Conservation (phyloP, 768 basidiomycete species). For the Tylopilus subfusipes region DNA sequence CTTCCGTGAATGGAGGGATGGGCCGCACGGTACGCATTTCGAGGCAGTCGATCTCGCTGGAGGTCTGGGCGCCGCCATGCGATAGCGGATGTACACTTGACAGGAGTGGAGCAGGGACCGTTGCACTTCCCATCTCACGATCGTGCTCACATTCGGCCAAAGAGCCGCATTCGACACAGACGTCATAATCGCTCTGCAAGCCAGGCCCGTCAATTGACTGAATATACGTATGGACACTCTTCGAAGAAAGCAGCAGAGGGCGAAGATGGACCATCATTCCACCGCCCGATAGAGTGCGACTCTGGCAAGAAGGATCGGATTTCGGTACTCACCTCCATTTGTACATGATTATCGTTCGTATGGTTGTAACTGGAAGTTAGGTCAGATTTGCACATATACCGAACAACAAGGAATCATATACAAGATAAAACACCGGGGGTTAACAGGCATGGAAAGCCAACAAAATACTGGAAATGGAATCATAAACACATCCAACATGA, state of each 20-base stretch:
- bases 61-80: conserved; percentile 12
- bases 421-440: not conserved
- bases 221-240: not conserved
- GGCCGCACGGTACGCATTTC: conserved; percentile 65
- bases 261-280: conserved; percentile 1
- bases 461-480: not conserved
- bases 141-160: conserved; percentile 69
- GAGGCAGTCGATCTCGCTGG: conserved; percentile 37
- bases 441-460: not conserved
- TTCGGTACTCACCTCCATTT: conserved; percentile 57
- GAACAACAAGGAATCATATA: not conserved
- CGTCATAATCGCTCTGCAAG: conserved; percentile 64
- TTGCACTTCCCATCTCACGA: conserved; percentile 21
- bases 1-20: conserved; percentile 50
- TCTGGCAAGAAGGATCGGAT: conserved; percentile 13
- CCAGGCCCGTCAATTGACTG: conserved; percentile 9
- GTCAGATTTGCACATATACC: conserved; percentile 13
- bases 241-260: not conserved
- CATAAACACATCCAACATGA: not conserved
- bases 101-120: not conserved
- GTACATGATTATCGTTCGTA: conserved; percentile 60
- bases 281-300: conserved; percentile 20
- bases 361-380: conserved; percentile 64
- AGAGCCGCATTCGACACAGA: conserved; percentile 71
- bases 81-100: conserved; percentile 7